A percentile compares a stretch with the other conserved stretches of the same genome.
Conservation (phyloP, 2,329 filamentous ascomycete species). For the Zymoseptoria pseudotritici region DNA sequence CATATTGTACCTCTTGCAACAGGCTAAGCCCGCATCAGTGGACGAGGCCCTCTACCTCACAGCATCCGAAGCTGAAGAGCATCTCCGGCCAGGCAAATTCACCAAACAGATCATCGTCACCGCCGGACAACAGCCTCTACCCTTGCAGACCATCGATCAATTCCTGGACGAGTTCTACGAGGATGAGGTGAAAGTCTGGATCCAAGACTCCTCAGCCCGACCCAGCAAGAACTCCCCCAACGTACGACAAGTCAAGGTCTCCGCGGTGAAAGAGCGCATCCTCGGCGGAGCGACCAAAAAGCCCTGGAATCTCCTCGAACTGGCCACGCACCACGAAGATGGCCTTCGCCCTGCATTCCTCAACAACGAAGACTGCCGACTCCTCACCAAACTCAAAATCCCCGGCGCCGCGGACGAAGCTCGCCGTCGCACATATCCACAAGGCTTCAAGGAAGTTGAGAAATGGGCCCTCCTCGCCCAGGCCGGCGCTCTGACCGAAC, state of each 20-base stretch:
- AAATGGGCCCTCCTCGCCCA: slow-evolving; percentile 29
- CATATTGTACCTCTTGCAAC: slow-evolving; percentile 21
- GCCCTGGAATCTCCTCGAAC: slow-evolving; percentile 29
- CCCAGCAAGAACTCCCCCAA: slow-evolving; percentile 3
- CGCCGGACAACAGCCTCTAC: slow-evolving; percentile 20
- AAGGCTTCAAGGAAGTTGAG: slow-evolving; percentile 30
- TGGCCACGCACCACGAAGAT: slow-evolving; percentile 27
- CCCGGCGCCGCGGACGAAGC: slow-evolving; percentile 18
- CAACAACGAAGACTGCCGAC: slow-evolving; percentile 25
- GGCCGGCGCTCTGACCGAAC: slow-evolving; percentile 28
- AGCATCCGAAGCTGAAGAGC: slow-evolving; percentile 17
- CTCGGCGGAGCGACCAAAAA: slow-evolving; percentile 1
- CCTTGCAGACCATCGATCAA: slow-evolving; percentile 18
- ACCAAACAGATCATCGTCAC: slow-evolving; percentile 23
- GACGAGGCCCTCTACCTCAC: slow-evolving; percentile 22
- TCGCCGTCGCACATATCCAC: slow-evolving; percentile 21
- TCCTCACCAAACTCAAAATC: slow-evolving; percentile 29
- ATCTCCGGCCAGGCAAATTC: slow-evolving; percentile 17
- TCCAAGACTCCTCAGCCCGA: slow-evolving; percentile 23
- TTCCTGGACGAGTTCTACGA: slow-evolving; percentile 28
- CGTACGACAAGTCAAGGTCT: slow-evolving; percentile 16
- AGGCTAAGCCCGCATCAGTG: slow-evolving; percentile 14
- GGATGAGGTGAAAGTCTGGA: slow-evolving; percentile 19
- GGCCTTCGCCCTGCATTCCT: slow-evolving; percentile 27
- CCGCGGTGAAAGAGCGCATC: slow-evolving; percentile 23